Base-by-base conservation (phyloP, 2,329 filamentous ascomycete genomes). In the Epichloe scottii region DNA sequence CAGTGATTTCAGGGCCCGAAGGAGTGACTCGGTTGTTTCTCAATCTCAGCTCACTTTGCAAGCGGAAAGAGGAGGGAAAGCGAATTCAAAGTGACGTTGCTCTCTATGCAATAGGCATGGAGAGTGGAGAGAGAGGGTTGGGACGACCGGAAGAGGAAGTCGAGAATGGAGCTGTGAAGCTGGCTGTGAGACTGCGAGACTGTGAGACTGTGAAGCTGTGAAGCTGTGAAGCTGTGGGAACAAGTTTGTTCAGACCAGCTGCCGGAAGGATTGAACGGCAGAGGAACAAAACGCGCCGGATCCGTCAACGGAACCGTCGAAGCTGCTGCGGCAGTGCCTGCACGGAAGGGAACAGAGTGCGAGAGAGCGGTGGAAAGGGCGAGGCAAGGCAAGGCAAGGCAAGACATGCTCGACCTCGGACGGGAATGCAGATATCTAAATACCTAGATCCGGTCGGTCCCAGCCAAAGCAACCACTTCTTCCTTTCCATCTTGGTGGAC, bases 221-320 rank as follows among this genome's bases (percentile, higher is more conserved):
- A 51, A 51, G 53, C 15, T 47, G 53, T 55, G 15, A 44, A 19
- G 21, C 33, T 43, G 41, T 23, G 44, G 15, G 17, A 33, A 23
- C 23, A 15, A 37, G 51, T 51, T 54, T 55, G 49, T 45, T 45
- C 12, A 41, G 43, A 55, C 59, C 59, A 64, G 61, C 59, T 60
- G 59, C 61, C 61, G 60, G 51, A 66, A 63, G 56, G 62, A 66
- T 61, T 63, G 62, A 63, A 64, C 58, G 62, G 57, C 59, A 34
- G 41, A 46, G 23, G 33, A 54, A 46, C 23, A 48, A 45, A 50
- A 34, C 8, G 21, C 15, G 23, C 38, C 40, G 48, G 48, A 49
- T 47, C 30, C 46, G 38, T 49, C 42, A 38, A 53, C 48, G 35
- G 54, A 50, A 46, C 33, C 39, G 26, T 26, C 26, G 26, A 37